Conservation (phyloP, 208 protist species). For the Crithidia expoeki region DNA sequence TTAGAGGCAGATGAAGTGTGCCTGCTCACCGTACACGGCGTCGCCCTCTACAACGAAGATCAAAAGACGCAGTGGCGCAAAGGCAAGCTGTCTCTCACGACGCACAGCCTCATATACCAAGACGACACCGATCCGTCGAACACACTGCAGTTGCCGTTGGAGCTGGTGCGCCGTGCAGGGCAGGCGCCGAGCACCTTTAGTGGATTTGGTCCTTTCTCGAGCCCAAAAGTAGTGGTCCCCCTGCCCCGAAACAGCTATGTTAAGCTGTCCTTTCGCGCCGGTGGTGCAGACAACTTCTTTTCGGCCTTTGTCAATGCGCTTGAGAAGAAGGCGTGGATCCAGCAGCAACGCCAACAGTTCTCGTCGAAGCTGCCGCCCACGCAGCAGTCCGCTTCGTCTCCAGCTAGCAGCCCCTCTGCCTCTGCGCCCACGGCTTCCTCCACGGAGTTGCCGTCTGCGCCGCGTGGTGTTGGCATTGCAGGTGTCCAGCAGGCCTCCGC, state of each 20-base stretch:
- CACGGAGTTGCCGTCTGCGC: conserved; percentile 17
- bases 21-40: conserved; percentile 45
- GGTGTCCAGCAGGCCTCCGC: conserved; percentile 68
- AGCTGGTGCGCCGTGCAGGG: conserved; percentile 40
- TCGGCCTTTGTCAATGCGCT: conserved; percentile 43
- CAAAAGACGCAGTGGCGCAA: conserved; percentile 57
- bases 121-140: conserved; percentile 27
- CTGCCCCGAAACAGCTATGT: conserved; percentile 48
- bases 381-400: neutral
- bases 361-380: too few species aligned
- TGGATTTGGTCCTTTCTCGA: conserved; percentile 48
- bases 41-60: conserved; percentile 60
- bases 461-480: conserved; percentile 72
- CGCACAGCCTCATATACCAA: conserved; percentile 69
- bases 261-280: conserved; percentile 63
- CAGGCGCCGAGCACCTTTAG: conserved; percentile 33
- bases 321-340: conserved; percentile 45
- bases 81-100: conserved; percentile 69
- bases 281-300: conserved; percentile 64
- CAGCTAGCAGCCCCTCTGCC: neutral
- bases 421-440: neutral
- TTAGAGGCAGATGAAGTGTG: conserved; percentile 58
- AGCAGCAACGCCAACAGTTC: neutral
- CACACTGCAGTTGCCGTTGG: conserved; percentile 55
- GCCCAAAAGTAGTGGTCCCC: conserved; percentile 67